A percentile compares a stretch with the other conserved stretches of the same genome.
These are phyloP conservation scores for Podospora appendiculata DNA, from an alignment of 495 filamentous ascomycete genomes.

Conservation along the genomic window DNA sequence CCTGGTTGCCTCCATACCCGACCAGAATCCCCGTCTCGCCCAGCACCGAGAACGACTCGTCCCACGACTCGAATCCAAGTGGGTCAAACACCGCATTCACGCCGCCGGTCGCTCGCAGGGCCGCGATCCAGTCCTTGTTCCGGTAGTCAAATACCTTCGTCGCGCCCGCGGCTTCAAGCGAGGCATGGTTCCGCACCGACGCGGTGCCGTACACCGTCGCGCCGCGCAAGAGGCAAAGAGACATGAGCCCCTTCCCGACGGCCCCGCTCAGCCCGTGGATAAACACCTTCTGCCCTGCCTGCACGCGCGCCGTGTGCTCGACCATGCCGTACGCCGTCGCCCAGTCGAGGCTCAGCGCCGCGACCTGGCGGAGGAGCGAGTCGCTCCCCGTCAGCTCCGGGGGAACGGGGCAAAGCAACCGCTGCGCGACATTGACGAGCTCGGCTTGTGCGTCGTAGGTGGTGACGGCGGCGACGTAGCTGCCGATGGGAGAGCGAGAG, in stretches of 20 bases:
- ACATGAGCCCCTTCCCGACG: constrained; percentile 28
- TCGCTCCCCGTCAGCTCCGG: constrained; percentile 16
- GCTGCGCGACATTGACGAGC: constrained; percentile 31
- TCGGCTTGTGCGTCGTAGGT: constrained; percentile 34
- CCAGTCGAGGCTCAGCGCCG: constrained; percentile 30
- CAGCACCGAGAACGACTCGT: constrained; percentile 35
- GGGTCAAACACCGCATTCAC: constrained; percentile 35
- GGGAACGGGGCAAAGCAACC: constrained; percentile 30
- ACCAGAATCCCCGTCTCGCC: constrained; percentile 11
- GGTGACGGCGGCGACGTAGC: constrained; percentile 27
- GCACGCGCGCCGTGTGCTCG: constrained; percentile 22
- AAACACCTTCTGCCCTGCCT: constrained; percentile 32
- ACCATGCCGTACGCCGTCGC: constrained; percentile 37
- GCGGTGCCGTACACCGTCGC: constrained; percentile 38
- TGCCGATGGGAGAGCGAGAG: constrained; percentile 19
- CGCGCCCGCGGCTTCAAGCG: constrained; percentile 17
- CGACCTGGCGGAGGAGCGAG: constrained; percentile 17
- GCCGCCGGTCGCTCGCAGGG: constrained; percentile 31
- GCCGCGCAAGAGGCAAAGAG: constrained; percentile 25
- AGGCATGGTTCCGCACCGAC: constrained; percentile 27
- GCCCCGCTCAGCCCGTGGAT: constrained; percentile 38
- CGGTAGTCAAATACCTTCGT: constrained; percentile 31
- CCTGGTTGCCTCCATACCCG: constrained; percentile 21
- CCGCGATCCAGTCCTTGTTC: constrained; percentile 35
- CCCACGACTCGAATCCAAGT: constrained; percentile 37